These are phyloP conservation scores for Spergularia azorica DNA, from an alignment of 179 eudicot species.

Conservation along the genomic window DNA sequence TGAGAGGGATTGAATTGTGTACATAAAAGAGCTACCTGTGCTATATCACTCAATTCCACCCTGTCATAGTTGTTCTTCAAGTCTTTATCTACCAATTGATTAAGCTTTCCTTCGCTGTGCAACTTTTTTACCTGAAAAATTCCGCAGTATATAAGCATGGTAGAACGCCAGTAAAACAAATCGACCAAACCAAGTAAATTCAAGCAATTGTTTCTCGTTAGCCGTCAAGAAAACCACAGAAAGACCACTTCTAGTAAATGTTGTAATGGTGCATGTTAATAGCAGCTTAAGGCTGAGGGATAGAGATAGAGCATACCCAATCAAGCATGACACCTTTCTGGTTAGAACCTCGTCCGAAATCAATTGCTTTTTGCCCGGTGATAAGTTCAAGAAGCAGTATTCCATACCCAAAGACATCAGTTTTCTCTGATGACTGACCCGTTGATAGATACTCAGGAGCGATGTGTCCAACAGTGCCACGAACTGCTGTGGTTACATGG, in stretches of 20 bases:
- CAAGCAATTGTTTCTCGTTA: background rate
- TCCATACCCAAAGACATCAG: slow-evolving; percentile 83
- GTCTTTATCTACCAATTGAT: slow-evolving; percentile 63
- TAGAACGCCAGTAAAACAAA: background rate
- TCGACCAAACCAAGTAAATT: background rate
- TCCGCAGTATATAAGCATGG: background rate
- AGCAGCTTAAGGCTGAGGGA: background rate
- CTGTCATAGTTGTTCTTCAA: slow-evolving; percentile 53
- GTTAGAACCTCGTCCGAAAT: slow-evolving; percentile 64
- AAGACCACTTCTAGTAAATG: background rate
- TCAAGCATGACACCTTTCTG: slow-evolving; percentile 91
- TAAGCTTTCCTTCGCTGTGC: slow-evolving; percentile 62
- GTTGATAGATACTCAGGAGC: slow-evolving; percentile 86
- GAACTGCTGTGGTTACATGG: slow-evolving; percentile 89
- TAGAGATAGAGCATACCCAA: slow-evolving; percentile 47
- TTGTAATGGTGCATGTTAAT: background rate
- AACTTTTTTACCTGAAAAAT: slow-evolving; percentile 71
- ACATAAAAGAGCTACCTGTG: slow-evolving; percentile 74
- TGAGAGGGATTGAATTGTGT: slow-evolving; percentile 65
- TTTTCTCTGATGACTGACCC: slow-evolving; percentile 86
- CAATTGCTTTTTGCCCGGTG: slow-evolving; percentile 83
- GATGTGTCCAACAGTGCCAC: slow-evolving; percentile 93
- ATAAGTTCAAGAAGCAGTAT: slow-evolving; percentile 83
- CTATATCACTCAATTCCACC: slow-evolving; percentile 72
- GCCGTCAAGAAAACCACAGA: background rate